Evolutionary conservation across 208 protist species (phyloP).

Genomic region (Acanthamoeba royreba): DNA sequence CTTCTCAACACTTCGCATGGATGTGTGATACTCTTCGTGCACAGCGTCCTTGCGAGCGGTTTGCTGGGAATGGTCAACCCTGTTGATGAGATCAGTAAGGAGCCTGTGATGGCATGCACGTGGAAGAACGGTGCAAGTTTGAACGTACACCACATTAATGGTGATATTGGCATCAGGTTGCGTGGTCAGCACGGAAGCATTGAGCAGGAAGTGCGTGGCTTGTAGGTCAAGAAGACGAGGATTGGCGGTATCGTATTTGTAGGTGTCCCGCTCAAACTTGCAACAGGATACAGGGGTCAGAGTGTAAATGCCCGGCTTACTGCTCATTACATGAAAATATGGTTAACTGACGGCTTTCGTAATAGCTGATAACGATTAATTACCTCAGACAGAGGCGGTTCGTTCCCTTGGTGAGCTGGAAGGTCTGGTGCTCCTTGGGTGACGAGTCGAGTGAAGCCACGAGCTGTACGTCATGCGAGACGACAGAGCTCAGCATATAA

Average conservation of each 20-base stretch:
- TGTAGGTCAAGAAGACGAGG: slow-evolving; percentile 24
- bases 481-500: slow-evolving; percentile 9
- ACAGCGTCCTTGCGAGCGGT: not conserved
- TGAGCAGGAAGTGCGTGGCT: slow-evolving; percentile 34
- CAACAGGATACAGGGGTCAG: slow-evolving; percentile 26
- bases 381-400: slow-evolving; percentile 35
- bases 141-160: not conserved
- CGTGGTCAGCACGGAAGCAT: not conserved
- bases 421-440: not conserved
- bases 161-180: not conserved
- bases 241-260: slow-evolving; percentile 31
- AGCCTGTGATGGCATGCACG: not conserved
- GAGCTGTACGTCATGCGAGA: slow-evolving; percentile 33
- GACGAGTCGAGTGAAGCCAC: not conserved
- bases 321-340: not conserved
- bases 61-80: not conserved
- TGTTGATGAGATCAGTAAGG: not conserved
- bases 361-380: not conserved
- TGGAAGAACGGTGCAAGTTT: not conserved
- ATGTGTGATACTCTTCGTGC: not conserved
- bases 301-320: slow-evolving; percentile 27
- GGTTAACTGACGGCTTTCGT: not conserved
- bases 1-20: not conserved
- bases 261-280: slow-evolving; percentile 4
- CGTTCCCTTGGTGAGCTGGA: slow-evolving; percentile 17